Base-by-base conservation (phyloP, 2,329 filamentous ascomycete species). In the Fusarium decemcellulare region DNA sequence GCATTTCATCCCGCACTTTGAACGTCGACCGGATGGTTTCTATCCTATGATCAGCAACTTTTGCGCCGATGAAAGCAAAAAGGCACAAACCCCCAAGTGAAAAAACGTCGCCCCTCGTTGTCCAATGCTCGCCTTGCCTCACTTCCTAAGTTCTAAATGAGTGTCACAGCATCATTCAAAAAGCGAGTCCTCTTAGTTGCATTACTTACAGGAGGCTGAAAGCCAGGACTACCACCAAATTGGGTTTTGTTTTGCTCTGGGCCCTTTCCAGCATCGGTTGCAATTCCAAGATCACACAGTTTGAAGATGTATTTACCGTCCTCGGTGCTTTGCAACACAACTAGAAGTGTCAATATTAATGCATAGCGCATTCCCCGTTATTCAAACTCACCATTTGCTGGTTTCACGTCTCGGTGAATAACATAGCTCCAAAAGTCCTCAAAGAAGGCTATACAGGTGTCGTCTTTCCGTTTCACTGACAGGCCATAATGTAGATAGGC, bases 401-500 rank as follows among this genome's bases (percentile, higher is more conserved):
- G 51, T 7, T 54, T 54, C 5, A 54, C 29, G n/a, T 54, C 51
- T 9, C 51, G 51, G 16, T 54, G 51, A 11, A 54, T 43, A 15
- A 54, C n/a, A 4, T 14, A 12, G 6, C 15, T 14, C 51, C 51
- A 54, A 4, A 11, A 5, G 2, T 10, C 27, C 12, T 34, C 37
- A 8, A 54, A 18, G 14, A 9, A 2, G 2, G 37, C 51, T 4
- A 0, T 16, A 8, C 12, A 18, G 5, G 0, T 8, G 4, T n/a
- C 37, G 7, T 18, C 8, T 5, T 34, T 1, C 3, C 1, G 2
- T 10, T 18, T 43, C 4, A 54, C 43, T 2, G n/a, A 8, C 11
- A 54, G 14, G 27, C 51, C 51, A 15, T 54, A 54, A 37, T 54
- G 51, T 2, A 54, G 34, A 32, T 42, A 54, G 11, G 51, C 51